Base-by-base conservation (phyloP, 2,329 filamentous ascomycete species). In the Pseudopyricularia cyperi region DNA sequence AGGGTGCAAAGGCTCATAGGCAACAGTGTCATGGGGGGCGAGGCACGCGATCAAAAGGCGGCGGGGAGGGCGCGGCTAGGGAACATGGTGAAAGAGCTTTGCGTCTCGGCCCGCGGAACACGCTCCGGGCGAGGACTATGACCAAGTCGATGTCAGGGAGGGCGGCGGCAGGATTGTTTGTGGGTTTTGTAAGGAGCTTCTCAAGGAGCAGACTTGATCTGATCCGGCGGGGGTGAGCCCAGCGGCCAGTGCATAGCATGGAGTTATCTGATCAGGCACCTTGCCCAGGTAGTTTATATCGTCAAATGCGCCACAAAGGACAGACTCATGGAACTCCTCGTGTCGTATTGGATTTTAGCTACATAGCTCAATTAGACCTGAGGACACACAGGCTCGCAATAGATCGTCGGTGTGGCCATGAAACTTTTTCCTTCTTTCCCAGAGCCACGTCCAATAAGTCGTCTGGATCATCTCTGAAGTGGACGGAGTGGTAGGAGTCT, bases 41-140 rank as follows among this genome's bases (percentile, higher is more conserved):
- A 42, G 2, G 37, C 17, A 9, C 2, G 7, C n/a, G 17, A 42
- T 12, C 7, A 19, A 14, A 22, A 22, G 37, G 37, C n/a, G 37
- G 9, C 7, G 11, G 11, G 37, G 6, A 19, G 37, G 37, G 2
- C 15, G 2, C 15, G n/a, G 37, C 7, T 15, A 37, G 4, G 3
- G 37, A 22, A 7, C n/a, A 22, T 14, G 9, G 37, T 5, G 12
- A 22, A 12, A 22, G n/a, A 12, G 3, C 17, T 42, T 12, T 9
- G 15, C n/a, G 37, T 42, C 37, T 42, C 37, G 3, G 12, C n/a
- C 3, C 7, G 17, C 7, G n/a, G 39, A 33, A 6, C 19, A 34
- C 7, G 3, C 24, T 4, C 55, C 56, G 3, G 56, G 56, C 6
- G 57, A 33, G 12, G 42, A 11, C n/a, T 26, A 28, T 4, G 28